Evolutionary conservation across 768 basidiomycete species (phyloP), one percentile per base, ranked within the genome.

Genomic region (Dacryopinax primogenitus): DNA sequence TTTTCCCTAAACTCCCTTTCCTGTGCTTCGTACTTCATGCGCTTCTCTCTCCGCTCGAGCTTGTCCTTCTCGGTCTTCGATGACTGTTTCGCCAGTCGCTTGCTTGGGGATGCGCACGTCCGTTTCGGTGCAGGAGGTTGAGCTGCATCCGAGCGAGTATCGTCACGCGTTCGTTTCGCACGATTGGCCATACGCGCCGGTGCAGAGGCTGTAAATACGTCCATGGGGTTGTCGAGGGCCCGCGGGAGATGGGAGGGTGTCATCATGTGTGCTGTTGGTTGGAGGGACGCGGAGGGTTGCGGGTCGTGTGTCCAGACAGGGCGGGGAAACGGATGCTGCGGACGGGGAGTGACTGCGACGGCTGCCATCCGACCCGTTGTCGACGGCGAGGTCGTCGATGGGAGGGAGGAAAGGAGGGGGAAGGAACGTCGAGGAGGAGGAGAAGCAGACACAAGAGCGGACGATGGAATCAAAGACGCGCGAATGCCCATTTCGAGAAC

Each of bases 1-100:
- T 92, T 96, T 61, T 83, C 76, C 71, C 82, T 84, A 78, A 92
- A 98, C 69, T 90, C 87, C 3, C 78, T 77, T 67, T 85, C 71
- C 44, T 70, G 68, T 13, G 67, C 67, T 61, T 69, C 68, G 37
- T 73, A 70, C 33, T 69, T 66, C 36, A 67, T 67, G 21, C 51
- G 51, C 30, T 26, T 58, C 13, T 58, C 51, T 32, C 30, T 13
- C 6, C 51, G 51, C 26, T 58, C 41, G 41, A 44, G 6, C 41
- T 44, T 44, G 3, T 44, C 26, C 30, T 58, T 58, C 26, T 58
- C 51, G 15, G 51, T 58, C 51, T 58, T 58, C 26, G 26, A 28
- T 13, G 26, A 30, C 32, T 58, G 26, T 30, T 58, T 58, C 51
- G 26, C 32, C 15, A 58, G 51, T 21, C 51, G 12, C 51, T 58